A percentile compares a stretch with the other conserved stretches of the same genome.
Conservation (phyloP, 1,284 basidiomycete genomes). For the Ceratobasidium sp. region DNA sequence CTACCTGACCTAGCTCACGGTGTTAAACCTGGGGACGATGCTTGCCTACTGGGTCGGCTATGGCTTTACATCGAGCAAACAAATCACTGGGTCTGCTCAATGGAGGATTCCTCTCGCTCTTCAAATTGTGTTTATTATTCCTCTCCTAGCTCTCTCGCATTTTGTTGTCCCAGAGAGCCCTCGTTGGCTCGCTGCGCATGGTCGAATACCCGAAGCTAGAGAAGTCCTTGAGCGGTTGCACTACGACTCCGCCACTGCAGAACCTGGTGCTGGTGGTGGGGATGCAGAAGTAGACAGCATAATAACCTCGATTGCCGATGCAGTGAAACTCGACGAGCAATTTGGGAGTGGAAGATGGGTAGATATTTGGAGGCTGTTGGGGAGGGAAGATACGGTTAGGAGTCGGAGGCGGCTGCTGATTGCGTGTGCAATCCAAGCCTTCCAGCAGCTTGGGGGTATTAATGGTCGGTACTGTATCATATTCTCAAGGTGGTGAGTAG, state of each 20-base stretch:
- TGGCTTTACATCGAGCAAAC: not conserved
- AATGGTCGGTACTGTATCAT: not conserved
- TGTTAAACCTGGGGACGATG: constrained; percentile 19
- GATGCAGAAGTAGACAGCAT: constrained; percentile 4
- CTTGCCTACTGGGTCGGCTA: constrained; percentile 24
- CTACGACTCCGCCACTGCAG: not conserved
- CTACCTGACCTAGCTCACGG: not conserved
- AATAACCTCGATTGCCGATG: not conserved
- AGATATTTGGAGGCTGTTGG: not conserved
- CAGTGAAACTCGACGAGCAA: constrained; percentile 14
- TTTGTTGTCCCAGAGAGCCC: constrained; percentile 16
- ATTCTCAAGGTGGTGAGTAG: not conserved
- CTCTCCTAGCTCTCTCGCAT: constrained; percentile 1
- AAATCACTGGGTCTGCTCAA: constrained; percentile 1
- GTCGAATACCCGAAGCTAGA: not conserved
- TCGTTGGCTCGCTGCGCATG: constrained; percentile 14
- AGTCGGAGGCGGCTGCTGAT: constrained; percentile 14
- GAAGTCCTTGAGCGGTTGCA: not conserved
- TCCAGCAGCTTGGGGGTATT: constrained; percentile 25
- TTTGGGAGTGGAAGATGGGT: constrained; percentile 17
- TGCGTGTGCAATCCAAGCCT: constrained; percentile 28
- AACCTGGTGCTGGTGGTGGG: not conserved
- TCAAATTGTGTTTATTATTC: constrained; percentile 14
- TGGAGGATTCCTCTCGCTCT: constrained; percentile 19
- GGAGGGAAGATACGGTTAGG: constrained; percentile 9